Evolutionary conservation across 495 filamentous ascomycete species (phyloP).

Genomic region (Collariella sp.): DNA sequence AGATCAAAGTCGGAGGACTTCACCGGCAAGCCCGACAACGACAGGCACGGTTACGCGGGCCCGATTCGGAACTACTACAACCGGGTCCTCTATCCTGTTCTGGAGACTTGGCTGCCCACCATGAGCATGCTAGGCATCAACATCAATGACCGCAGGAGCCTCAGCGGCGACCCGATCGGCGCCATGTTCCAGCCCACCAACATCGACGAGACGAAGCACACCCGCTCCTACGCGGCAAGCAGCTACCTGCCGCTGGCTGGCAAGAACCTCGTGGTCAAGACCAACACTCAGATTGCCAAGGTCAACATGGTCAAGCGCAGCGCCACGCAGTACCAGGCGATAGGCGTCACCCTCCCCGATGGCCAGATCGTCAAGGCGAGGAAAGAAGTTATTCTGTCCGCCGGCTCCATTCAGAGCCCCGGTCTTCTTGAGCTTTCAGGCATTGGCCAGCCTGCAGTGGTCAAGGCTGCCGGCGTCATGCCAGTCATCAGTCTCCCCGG

Average conservation of each 20-base stretch:
- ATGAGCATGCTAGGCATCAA: slow-evolving; percentile 26
- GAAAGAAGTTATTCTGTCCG: slow-evolving; percentile 45
- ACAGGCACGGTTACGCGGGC: slow-evolving; percentile 14
- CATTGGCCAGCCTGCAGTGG: slow-evolving; percentile 37
- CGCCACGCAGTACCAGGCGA: slow-evolving; percentile 6
- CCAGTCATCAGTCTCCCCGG: slow-evolving; percentile 39
- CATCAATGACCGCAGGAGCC: slow-evolving; percentile 18
- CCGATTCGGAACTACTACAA: slow-evolving; percentile 30
- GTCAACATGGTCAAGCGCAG: slow-evolving; percentile 9
- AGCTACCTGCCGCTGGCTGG: slow-evolving; percentile 16
- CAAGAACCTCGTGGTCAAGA: slow-evolving; percentile 11
- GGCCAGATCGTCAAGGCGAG: slow-evolving; percentile 24
- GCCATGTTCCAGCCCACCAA: slow-evolving; percentile 30
- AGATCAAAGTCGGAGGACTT: slow-evolving; percentile 32
- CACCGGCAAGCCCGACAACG: background rate
- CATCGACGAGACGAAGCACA: slow-evolving; percentile 26
- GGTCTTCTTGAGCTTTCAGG: slow-evolving; percentile 44
- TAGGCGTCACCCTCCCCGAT: slow-evolving; percentile 22
- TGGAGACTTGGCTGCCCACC: slow-evolving; percentile 25
- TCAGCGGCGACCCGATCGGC: slow-evolving; percentile 30
- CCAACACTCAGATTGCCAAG: slow-evolving; percentile 15
- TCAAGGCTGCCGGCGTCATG: slow-evolving; percentile 33
- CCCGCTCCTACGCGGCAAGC: slow-evolving; percentile 29
- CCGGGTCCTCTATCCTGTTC: slow-evolving; percentile 25
- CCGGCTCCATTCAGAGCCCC: slow-evolving; percentile 44